A percentile compares a stretch with the other conserved stretches of the same genome.
These are phyloP conservation scores for Talaromyces proteolyticus DNA, from an alignment of 495 filamentous ascomycete genomes.

Conservation along the genomic window DNA sequence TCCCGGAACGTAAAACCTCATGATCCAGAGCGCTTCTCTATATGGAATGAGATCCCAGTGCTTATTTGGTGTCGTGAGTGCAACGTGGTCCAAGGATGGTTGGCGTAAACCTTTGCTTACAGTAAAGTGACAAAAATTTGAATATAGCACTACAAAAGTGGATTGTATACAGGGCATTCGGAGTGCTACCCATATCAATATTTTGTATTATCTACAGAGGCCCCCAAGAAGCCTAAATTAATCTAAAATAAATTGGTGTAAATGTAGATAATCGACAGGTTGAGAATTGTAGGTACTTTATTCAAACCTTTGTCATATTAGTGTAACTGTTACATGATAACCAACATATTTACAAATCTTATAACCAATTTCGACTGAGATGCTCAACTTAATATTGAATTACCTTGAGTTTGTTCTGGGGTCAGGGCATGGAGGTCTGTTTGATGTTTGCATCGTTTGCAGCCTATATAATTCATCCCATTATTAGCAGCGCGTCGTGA, in stretches of 20 bases:
- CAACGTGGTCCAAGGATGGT: constrained; percentile 23
- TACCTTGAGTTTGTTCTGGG: not conserved
- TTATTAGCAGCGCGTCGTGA: too few species aligned
- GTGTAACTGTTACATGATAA: constrained; percentile 40
- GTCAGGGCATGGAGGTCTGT: not conserved
- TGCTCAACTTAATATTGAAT: not conserved
- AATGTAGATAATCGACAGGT: too few species aligned
- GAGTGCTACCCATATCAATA: too few species aligned
- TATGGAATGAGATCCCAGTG: constrained; percentile 29
- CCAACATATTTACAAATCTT: too few species aligned
- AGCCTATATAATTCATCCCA: not conserved
- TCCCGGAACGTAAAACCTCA: constrained; percentile 25
- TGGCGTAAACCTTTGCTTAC: constrained; percentile 15
- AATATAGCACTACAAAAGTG: too few species aligned
- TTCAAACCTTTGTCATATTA: too few species aligned
- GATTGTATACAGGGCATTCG: too few species aligned
- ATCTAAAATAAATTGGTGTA: too few species aligned
- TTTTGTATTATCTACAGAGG: too few species aligned
- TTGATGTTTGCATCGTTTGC: constrained; percentile 3
- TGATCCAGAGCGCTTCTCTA: constrained; percentile 24
- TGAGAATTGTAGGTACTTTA: too few species aligned
- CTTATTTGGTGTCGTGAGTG: constrained; percentile 33
- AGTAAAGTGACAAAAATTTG: not conserved
- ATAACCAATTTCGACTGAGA: too few species aligned
- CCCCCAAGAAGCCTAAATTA: too few species aligned